Evolutionary conservation across 441 rosid genomes (phyloP).

Genomic region (Omphalea diandra): DNA sequence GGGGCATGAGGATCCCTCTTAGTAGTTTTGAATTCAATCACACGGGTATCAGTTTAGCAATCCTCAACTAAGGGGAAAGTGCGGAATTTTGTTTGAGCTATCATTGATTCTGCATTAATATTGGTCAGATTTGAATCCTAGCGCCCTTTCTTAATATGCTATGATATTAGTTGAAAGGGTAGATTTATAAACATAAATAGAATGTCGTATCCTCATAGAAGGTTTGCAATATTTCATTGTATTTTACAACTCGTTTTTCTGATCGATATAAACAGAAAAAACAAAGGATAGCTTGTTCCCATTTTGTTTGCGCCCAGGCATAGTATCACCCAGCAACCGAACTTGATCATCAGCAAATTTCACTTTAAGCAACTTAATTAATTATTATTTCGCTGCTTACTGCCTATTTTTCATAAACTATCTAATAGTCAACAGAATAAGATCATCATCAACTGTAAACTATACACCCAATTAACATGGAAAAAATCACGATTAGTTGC

Average conservation of each 20-base stretch:
- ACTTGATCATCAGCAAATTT: slow-evolving; percentile 1
- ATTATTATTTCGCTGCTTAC: background rate
- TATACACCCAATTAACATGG: background rate
- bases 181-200: background rate
- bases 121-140: background rate
- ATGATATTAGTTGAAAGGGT: background rate
- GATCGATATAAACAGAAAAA: background rate
- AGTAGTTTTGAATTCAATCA: background rate
- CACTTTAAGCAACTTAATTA: background rate
- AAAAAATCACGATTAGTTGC: background rate
- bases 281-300: background rate
- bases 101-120: no score
- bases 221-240: no score
- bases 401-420: background rate
- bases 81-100: no score
- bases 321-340: background rate
- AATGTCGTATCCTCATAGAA: background rate
- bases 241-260: background rate
- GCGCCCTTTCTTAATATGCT: background rate
- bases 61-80: background rate
- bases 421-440: background rate
- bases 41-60: background rate
- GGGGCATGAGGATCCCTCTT: background rate
- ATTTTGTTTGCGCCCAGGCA: background rate
- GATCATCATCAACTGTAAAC: no score